These are phyloP conservation scores for Pharus latifolius DNA, from an alignment of 176 grass and related monocot species.

Conservation along the genomic window DNA sequence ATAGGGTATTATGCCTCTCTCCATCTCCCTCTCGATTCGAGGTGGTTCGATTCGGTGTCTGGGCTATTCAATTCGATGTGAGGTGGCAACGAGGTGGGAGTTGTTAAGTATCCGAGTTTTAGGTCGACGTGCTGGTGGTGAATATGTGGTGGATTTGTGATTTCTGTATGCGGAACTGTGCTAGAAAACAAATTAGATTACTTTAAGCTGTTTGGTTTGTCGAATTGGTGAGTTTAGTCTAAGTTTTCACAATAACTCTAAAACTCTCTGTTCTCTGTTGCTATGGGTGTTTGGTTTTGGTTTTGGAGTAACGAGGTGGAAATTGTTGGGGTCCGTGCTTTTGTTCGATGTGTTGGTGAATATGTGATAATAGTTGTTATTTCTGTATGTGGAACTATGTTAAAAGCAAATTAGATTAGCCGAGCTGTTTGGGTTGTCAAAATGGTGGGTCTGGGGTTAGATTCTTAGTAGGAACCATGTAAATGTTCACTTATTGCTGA, in stretches of 20 bases:
- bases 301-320: too few relatives aligned
- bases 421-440: too few relatives aligned
- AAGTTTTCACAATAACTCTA: too few relatives aligned
- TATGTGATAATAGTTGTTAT: too few relatives aligned
- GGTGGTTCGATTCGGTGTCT: neutral
- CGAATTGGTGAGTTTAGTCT: neutral
- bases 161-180: neutral
- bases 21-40: neutral
- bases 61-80: too few relatives aligned
- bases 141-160: neutral
- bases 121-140: neutral
- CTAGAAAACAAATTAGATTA: neutral
- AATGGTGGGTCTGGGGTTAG: too few relatives aligned
- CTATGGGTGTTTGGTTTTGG: too few relatives aligned
- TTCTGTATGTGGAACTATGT: neutral
- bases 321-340: too few relatives aligned
- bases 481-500: neutral
- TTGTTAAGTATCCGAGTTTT: neutral
- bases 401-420: neutral
- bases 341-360: too few relatives aligned
- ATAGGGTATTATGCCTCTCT: constrained; percentile 30
- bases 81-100: neutral
- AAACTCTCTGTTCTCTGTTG: too few relatives aligned
- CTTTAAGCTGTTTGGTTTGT: neutral
- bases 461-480: too few relatives aligned